phyloP scores from a whole-genome alignment of 75 land plant genomes.

The Sequoiadendron giganteum region DNA sequence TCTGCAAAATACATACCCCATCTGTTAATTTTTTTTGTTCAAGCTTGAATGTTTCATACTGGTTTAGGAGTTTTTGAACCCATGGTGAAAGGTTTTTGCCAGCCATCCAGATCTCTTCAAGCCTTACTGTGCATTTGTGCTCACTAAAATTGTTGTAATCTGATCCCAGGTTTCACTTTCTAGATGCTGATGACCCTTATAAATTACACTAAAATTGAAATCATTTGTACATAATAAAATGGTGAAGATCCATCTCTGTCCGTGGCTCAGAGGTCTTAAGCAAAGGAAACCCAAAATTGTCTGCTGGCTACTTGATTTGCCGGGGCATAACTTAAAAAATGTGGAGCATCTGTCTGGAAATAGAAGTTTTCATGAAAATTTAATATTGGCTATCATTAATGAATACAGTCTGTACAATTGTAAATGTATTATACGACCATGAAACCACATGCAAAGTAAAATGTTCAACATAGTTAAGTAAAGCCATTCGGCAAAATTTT shows the following conservation, averaged over 20 bases:
- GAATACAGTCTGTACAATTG: too few relatives aligned
- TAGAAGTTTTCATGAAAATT: too few relatives aligned
- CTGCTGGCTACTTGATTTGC: background rate
- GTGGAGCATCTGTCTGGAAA: too few relatives aligned
- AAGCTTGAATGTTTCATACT: too few relatives aligned
- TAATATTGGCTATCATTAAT: background rate
- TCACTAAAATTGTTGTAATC: background rate
- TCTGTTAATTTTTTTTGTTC: background rate
- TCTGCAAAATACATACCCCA: background rate
- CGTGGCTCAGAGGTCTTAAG: background rate
- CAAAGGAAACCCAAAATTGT: background rate
- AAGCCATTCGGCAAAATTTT: background rate
- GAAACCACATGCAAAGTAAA: background rate
- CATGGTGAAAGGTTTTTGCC: background rate
- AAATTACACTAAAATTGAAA: background rate
- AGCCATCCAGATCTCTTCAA: background rate
- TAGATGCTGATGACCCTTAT: background rate
- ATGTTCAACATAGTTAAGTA: too few relatives aligned
- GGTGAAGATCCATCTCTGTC: background rate
- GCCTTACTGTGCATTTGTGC: background rate
- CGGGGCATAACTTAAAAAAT: too few relatives aligned
- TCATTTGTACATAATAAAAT: background rate
- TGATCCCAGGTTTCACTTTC: background rate
- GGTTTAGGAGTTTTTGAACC: background rate
- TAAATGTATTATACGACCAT: background rate